Evolutionary conservation across 148 eudicot species (phyloP), one percentile per base, ranked within the genome.

Genomic region (Silene uniflora): DNA sequence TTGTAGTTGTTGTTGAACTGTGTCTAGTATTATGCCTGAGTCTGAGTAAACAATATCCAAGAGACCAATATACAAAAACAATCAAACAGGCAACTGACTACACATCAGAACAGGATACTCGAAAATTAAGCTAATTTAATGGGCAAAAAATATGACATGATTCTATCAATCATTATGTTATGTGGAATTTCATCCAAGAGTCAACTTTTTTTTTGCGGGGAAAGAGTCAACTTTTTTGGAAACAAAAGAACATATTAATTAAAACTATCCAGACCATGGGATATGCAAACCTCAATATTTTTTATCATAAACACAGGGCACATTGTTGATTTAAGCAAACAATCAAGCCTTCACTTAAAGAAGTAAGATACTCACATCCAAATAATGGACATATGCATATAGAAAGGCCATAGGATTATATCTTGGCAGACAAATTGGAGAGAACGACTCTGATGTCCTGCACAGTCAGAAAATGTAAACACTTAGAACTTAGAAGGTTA

Each of bases 371-470:
- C 97, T 95, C 79, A 95, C 98, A 84, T 95, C 96, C 69, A 95
- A 79, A 82, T 89, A 95, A 75, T 95, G 86, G 77, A 95, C 96
- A 82, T 95, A 95, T 47, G 96, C 96, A 89, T 92, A 89, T 61
- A 95, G 80, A 80, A 95, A 95, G 27, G 98, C 97, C 98, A 90
- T 95, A 66, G 98, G 86, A 80, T 95, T 95, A 80, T 92, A 95
- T 89, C 92, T 92, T 81, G 98, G 98, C 84, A 95, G 83, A 85
- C 98, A 95, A 73, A 95, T 95, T 71, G 98, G 98, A 1, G 98
- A 92, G 91, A 95, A 95, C 44, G 96, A 89, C 84, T 95, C 98
- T 49, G 98, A 95, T 75, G 96, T 91, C 90, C 98, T 95, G 97
- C 89, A 87, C 29, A 87, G 67, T 77, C 78, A 84, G 35, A 54